Base-by-base conservation (phyloP, 768 basidiomycete genomes). In the Auricularia heimuer region DNA sequence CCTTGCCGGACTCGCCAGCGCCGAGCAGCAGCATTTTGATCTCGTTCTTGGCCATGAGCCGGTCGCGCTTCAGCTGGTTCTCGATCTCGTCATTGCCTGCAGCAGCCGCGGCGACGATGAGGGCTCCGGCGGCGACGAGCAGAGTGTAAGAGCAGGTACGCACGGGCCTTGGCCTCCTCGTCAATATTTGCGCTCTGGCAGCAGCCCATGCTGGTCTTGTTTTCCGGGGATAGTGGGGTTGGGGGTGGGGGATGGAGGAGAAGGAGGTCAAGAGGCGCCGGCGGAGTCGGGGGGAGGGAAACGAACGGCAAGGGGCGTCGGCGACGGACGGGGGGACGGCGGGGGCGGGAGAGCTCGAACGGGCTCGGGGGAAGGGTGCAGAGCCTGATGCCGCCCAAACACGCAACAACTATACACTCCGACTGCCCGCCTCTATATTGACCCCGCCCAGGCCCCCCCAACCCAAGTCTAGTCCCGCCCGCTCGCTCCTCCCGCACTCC, bases 1-100 rank as follows among this genome's bases (percentile, higher is more conserved):
- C 89, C 84, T 98, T 97, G 71, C 95, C 95, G 63, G 92, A 94
- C 82, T 97, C 94, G 77, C 96, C 94, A 66, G 96, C 94, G 65
- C 96, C 96, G 34, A 98, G 81, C 65, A 98, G 75, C 67, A 98
- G 74, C 94, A 98, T 96, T 80, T 98, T 95, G 73, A 95, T 93
- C 75, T 94, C 93, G 71, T 94, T 94, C 81, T 92, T 92, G 54
- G 88, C 87, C 83, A 88, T 86, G 80, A 90, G 84, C 54, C 89
- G 79, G 78, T 96, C 94, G 71, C 86, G 81, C 81, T 89, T 92
- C 69, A 96, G 85, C 76, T 96, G 94, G 77, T 78, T 88, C 80
- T 96, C 94, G 69, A 96, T 96, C 80, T 90, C 92, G 71, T 94
- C 92, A 72, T 94, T 94, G 73, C 92, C 91, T 92, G 67, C 4